Conservation (phyloP, 2,329 filamentous ascomycete genomes). For the Claviceps spartinae region DNA sequence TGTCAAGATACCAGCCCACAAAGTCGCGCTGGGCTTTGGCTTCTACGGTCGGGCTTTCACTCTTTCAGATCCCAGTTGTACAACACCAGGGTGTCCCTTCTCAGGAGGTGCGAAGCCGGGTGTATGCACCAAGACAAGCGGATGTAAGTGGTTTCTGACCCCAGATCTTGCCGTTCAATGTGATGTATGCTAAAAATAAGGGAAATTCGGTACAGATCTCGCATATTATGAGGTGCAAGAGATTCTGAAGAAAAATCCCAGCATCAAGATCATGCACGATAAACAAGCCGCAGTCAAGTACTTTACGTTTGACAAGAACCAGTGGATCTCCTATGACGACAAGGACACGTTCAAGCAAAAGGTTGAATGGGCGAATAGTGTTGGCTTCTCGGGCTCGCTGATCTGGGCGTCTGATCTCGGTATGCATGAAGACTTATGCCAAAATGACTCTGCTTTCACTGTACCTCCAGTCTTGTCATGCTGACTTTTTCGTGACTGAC, state of each 20-base stretch:
- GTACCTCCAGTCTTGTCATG: background rate
- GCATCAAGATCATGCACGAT: slow-evolving; percentile 9
- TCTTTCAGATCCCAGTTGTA: slow-evolving; percentile 9
- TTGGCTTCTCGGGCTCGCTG: slow-evolving; percentile 8
- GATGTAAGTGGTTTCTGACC: background rate
- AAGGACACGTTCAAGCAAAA: slow-evolving; percentile 10
- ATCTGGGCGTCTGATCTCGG: slow-evolving; percentile 12
- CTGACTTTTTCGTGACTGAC: background rate
- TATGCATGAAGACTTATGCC: background rate
- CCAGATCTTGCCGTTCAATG: background rate
- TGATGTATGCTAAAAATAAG: background rate
- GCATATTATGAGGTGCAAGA: slow-evolving; percentile 10
- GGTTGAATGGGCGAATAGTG: slow-evolving; percentile 8
- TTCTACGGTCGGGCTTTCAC: slow-evolving; percentile 25
- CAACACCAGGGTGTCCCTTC: slow-evolving; percentile 11
- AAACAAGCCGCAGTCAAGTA: slow-evolving; percentile 11
- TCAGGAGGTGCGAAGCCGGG: slow-evolving; percentile 7
- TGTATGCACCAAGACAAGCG: slow-evolving; percentile 5
- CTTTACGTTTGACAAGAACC: slow-evolving; percentile 8
- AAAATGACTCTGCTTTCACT: no score
- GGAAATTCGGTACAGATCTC: slow-evolving; percentile 4
- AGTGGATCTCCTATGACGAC: slow-evolving; percentile 11
- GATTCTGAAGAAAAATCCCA: slow-evolving; percentile 7
- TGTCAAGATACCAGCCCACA: slow-evolving; percentile 22
- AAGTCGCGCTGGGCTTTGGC: slow-evolving; percentile 27